A percentile compares a stretch with the other conserved stretches of the same genome.
Evolutionary conservation across 2,329 filamentous ascomycete genomes (phyloP).

Genomic region (Stemphylium vesicarium): DNA sequence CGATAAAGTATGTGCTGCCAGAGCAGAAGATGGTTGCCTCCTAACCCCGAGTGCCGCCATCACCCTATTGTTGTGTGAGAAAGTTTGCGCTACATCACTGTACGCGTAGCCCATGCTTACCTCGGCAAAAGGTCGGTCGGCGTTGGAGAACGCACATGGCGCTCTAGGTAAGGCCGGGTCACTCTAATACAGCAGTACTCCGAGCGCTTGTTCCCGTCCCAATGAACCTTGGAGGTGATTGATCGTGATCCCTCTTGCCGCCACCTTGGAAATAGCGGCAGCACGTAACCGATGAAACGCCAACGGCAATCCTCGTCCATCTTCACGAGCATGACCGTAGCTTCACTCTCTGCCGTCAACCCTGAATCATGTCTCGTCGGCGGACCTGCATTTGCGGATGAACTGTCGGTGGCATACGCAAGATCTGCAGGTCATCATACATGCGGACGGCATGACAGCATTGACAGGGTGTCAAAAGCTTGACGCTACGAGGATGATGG

Average conservation of each 20-base stretch:
- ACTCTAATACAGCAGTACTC: not conserved
- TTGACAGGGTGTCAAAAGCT: not conserved
- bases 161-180: not conserved
- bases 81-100: not conserved
- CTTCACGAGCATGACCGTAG: not conserved
- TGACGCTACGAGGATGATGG: not conserved
- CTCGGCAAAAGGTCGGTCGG: not conserved
- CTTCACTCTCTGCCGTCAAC: not conserved
- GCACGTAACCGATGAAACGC: slow-evolving; percentile 10
- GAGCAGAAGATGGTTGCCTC: not conserved
- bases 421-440: not conserved
- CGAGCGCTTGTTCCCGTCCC: slow-evolving; percentile 1
- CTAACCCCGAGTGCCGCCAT: not conserved
- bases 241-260: slow-evolving; percentile 1
- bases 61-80: not conserved
- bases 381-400: slow-evolving; percentile 8
- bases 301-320: not conserved
- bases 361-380: not conserved
- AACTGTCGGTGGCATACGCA: not conserved
- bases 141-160: not conserved
- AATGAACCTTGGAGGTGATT: not conserved
- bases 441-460: not conserved
- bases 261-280: not conserved
- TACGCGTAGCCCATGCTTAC: not conserved
- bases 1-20: slow-evolving; percentile 9